Evolutionary conservation across 805 yeast genomes (phyloP).

Genomic region (Ogataea allantospora): DNA sequence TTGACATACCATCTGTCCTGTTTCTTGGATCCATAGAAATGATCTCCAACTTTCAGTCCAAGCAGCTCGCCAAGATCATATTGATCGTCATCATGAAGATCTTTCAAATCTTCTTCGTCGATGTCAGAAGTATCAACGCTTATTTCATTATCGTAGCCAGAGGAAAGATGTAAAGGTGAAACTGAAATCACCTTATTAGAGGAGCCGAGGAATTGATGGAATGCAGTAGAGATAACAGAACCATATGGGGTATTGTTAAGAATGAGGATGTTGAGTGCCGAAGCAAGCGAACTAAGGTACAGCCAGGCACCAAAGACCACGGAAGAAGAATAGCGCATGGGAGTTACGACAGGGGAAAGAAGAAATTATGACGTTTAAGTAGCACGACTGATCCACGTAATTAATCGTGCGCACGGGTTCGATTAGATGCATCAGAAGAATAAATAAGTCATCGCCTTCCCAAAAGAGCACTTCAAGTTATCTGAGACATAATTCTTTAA

Average conservation of each 20-base stretch:
- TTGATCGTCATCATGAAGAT: constrained; percentile 5
- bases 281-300: constrained; percentile 1
- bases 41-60: constrained; percentile 19
- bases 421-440: background rate
- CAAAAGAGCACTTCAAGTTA: background rate
- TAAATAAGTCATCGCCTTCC: background rate
- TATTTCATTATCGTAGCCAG: constrained; percentile 5
- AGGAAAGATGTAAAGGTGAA: constrained; percentile 20
- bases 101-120: constrained; percentile 12
- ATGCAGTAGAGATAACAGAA: constrained; percentile 19
- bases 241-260: constrained; percentile 25
- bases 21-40: constrained; percentile 16
- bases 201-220: constrained; percentile 17
- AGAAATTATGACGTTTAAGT: background rate
- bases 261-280: constrained; percentile 22
- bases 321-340: background rate
- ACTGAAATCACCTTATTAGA: constrained; percentile 21
- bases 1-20: constrained; percentile 45
- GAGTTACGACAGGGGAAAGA: background rate
- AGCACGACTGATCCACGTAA: background rate
- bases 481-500: too few relatives aligned
- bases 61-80: constrained; percentile 11
- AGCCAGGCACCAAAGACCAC: background rate
- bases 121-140: constrained; percentile 16
- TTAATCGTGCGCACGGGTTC: background rate